A percentile compares a stretch with the other conserved stretches of the same genome.
These are phyloP conservation scores for Apiotrichum siamense DNA, from an alignment of 1,284 basidiomycete species.

Conservation along the genomic window DNA sequence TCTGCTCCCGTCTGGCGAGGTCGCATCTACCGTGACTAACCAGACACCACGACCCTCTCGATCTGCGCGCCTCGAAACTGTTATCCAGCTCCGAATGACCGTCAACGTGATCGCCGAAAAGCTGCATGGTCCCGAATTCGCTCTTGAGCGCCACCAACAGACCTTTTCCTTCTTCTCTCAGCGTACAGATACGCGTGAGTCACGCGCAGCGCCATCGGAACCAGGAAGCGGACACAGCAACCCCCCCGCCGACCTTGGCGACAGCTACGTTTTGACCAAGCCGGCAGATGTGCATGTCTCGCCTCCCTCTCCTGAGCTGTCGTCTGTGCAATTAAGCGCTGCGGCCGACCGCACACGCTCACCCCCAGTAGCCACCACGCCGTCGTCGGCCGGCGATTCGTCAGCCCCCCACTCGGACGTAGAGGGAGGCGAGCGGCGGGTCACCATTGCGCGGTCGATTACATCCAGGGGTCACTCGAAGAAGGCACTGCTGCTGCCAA, in stretches of 20 bases:
- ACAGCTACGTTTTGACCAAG: slow-evolving; percentile 11
- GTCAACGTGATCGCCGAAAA: slow-evolving; percentile 77
- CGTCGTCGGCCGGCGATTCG: slow-evolving; percentile 7
- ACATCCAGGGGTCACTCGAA: slow-evolving; percentile 14
- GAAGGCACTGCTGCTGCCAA: slow-evolving; percentile 31
- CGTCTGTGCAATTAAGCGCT: not conserved
- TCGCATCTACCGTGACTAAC: not conserved
- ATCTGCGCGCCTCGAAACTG: slow-evolving; percentile 52
- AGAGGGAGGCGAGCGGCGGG: slow-evolving; percentile 2
- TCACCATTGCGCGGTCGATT: not conserved
- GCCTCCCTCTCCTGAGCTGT: slow-evolving; percentile 8
- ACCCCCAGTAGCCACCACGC: not conserved
- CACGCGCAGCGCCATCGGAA: not conserved
- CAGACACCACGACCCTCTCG: not conserved
- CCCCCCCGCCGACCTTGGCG: slow-evolving; percentile 21
- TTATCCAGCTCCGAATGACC: slow-evolving; percentile 80
- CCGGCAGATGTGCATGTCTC: slow-evolving; percentile 3
- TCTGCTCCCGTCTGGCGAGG: slow-evolving; percentile 3
- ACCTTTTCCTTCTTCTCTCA: slow-evolving; percentile 70
- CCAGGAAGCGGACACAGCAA: not conserved
- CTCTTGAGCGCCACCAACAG: slow-evolving; percentile 74
- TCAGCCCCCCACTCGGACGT: slow-evolving; percentile 2
- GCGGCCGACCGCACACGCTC: not conserved
- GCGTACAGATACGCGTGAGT: not conserved
- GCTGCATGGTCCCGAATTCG: slow-evolving; percentile 77